Evolutionary conservation across 345 rosid species (phyloP).

Genomic region (Lepidium aucheri): DNA sequence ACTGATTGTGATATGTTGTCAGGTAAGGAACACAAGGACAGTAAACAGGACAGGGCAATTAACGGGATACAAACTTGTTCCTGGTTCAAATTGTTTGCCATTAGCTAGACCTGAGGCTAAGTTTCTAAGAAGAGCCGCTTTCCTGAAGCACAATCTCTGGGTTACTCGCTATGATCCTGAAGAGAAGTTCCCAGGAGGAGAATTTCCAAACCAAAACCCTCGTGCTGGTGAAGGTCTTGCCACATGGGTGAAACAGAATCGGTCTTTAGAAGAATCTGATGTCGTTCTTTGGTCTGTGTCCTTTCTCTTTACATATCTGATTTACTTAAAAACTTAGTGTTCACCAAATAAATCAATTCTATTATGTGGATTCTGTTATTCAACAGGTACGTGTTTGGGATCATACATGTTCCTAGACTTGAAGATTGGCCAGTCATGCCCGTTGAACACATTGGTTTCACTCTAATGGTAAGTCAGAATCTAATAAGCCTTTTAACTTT

Average conservation of each 20-base stretch:
- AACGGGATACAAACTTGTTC: slow-evolving; percentile 78
- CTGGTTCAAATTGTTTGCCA: slow-evolving; percentile 86
- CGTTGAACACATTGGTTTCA: slow-evolving; percentile 74
- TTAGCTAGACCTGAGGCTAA: slow-evolving; percentile 81
- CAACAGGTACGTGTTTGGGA: slow-evolving; percentile 83
- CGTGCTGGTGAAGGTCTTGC: slow-evolving; percentile 78
- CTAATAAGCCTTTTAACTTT: background rate
- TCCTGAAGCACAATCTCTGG: slow-evolving; percentile 83
- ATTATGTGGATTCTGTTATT: background rate
- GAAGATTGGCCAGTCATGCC: slow-evolving; percentile 99
- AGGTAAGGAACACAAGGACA: slow-evolving; percentile 87
- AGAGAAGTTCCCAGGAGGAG: slow-evolving; percentile 88
- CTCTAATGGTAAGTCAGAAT: slow-evolving; percentile 51
- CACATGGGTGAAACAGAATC: slow-evolving; percentile 81
- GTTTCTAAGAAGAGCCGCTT: slow-evolving; percentile 79
- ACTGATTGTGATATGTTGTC: slow-evolving; percentile 10
- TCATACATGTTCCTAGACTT: slow-evolving; percentile 79
- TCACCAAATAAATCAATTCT: background rate
- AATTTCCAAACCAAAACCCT: slow-evolving; percentile 90
- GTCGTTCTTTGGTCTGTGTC: slow-evolving; percentile 69
- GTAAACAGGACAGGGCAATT: slow-evolving; percentile 86
- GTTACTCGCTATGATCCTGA: slow-evolving; percentile 59
- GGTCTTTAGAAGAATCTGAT: slow-evolving; percentile 71
- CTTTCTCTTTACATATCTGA: background rate
- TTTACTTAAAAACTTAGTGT: background rate